Evolutionary conservation across 441 rosid species (phyloP), one percentile per base, ranked within the genome.

Genomic region (Bocquillonia castaneifolia): DNA sequence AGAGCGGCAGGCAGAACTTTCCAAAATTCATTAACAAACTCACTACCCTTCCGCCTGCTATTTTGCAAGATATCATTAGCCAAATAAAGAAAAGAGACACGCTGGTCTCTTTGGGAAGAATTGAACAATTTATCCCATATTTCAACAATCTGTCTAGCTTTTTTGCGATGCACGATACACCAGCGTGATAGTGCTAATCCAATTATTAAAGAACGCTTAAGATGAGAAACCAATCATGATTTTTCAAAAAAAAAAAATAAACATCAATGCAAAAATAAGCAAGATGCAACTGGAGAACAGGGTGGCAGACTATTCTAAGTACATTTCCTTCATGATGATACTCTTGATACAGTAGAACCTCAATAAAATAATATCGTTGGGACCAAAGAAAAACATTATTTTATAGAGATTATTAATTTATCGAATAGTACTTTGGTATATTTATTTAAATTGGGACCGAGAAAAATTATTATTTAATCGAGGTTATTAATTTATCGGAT

Each of bases 11-110:
- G 87, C 51, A 83, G 84, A 70, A 77, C 82, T 77, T 83, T 83
- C 87, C 87, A 81, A 63, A 83, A 83, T 57, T 83, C 87, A 74
- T 81, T 81, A 56, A 83, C 84, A 70, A 79, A 83, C 67, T 83
- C 87, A 44, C 77, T 77, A 62, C 87, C 87, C 66, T 79, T 81
- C 55, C 83, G 77, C 76, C 74, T 71, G 48, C 84, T 80, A 63
- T 75, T 80, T 74, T 83, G 87, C 72, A 83, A 63, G 47, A 83
- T 83, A 75, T 83, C 87, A 74, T 83, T 81, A 2, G 85, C 83
- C 76, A 83, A 65, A 72, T 81, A 83, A 15, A 83, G 80, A 63
- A 81, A 77, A 60, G 83, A 72, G 63, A 83, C 72, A 59, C 83
- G 70, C 70, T 83, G 82, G 54, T 79, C 84, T 68, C 59, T 83